These are phyloP conservation scores for Colletotrichum sp. DNA, from an alignment of 2,329 filamentous ascomycete species.

Conservation along the genomic window DNA sequence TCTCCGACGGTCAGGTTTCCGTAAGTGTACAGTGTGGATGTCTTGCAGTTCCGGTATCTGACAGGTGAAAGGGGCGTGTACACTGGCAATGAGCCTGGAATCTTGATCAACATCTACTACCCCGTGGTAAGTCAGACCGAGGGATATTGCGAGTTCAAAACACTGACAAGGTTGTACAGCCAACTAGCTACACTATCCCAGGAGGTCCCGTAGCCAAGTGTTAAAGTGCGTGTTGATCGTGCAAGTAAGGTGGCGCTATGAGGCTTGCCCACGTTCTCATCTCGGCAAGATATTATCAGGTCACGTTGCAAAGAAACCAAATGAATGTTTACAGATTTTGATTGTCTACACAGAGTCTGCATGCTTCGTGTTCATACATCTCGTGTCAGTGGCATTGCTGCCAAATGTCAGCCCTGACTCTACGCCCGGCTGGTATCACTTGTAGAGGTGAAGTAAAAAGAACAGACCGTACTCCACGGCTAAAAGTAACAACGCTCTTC, in stretches of 20 bases:
- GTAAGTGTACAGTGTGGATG: background rate
- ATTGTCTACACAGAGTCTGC: background rate
- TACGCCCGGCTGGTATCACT: background rate
- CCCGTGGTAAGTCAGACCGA: slow-evolving; percentile 6
- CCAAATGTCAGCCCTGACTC: background rate
- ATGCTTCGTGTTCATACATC: background rate
- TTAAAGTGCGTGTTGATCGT: background rate
- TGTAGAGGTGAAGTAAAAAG: background rate
- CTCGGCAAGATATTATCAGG: background rate
- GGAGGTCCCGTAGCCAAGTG: slow-evolving; percentile 17
- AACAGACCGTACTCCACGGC: background rate
- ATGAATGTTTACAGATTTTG: background rate
- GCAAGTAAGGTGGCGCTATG: background rate
- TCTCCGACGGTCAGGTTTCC: slow-evolving; percentile 17
- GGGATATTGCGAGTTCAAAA: too few relatives aligned
- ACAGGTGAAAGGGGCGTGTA: background rate
- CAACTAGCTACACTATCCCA: slow-evolving; percentile 12
- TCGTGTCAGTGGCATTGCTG: background rate
- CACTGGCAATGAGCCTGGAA: slow-evolving; percentile 15
- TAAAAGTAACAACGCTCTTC: background rate
- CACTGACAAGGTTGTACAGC: background rate
- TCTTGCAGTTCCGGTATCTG: background rate
- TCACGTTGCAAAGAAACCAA: background rate
- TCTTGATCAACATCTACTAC: slow-evolving; percentile 21
- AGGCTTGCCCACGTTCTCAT: background rate